Evolutionary conservation across 495 filamentous ascomycete genomes (phyloP).

Genomic region (Jackrogersella multiformis): DNA sequence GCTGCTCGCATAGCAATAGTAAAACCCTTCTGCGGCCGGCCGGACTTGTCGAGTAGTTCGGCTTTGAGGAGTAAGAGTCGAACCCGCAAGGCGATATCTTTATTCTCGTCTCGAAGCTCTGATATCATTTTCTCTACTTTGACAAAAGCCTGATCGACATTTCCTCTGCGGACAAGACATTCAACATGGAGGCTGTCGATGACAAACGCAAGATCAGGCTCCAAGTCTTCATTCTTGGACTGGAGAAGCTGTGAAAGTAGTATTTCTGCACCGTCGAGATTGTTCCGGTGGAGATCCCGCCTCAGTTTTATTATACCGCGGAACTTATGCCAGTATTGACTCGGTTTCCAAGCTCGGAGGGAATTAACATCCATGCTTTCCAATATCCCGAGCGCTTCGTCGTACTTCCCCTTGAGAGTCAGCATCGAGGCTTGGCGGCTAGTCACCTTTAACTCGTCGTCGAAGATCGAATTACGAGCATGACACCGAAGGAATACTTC

Average conservation of each 20-base stretch:
- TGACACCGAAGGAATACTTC: conserved; percentile 84
- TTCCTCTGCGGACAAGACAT: conserved; percentile 68
- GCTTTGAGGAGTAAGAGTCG: conserved; percentile 81
- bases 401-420: conserved; percentile 69
- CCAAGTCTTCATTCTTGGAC: conserved; percentile 56
- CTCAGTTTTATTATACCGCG: conserved; percentile 76
- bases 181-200: conserved; percentile 77
- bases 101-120: conserved; percentile 70
- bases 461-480: conserved; percentile 67
- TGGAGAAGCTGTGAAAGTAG: conserved; percentile 69
- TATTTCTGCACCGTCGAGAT: conserved; percentile 72
- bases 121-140: conserved; percentile 74
- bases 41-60: conserved; percentile 72
- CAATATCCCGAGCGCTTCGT: conserved; percentile 72
- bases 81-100: conserved; percentile 79
- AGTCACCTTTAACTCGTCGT: conserved; percentile 75
- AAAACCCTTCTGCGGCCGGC: conserved; percentile 82
- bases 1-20: conserved; percentile 83
- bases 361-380: conserved; percentile 69
- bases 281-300: conserved; percentile 73
- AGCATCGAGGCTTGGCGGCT: conserved; percentile 59
- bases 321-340: conserved; percentile 82
- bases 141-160: conserved; percentile 69
- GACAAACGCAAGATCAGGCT: conserved; percentile 76
- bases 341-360: conserved; percentile 77